phyloP scores from a whole-genome alignment of 164 flowering plant genomes.

The Magnolia officinalis region DNA sequence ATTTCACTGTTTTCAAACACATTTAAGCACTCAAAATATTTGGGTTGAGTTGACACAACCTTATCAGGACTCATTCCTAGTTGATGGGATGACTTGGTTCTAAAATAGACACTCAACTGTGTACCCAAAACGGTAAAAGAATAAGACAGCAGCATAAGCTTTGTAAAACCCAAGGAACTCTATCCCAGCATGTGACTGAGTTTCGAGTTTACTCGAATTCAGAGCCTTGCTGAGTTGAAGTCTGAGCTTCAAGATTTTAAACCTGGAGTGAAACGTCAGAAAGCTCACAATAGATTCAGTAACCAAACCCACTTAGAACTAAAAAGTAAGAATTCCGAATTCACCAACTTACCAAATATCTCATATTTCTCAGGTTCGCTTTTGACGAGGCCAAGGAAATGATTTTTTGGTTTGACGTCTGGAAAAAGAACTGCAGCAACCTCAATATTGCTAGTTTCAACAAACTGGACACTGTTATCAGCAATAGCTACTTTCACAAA shows the following conservation, averaged over 20 bases:
- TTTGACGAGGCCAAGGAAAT: slow-evolving; percentile 76
- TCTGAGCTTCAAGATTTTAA: background rate
- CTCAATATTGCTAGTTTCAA: slow-evolving; percentile 46
- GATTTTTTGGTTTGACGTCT: slow-evolving; percentile 26
- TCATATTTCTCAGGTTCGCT: slow-evolving; percentile 80
- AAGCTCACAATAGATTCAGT: background rate
- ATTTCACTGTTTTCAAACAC: too few species aligned
- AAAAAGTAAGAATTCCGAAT: background rate
- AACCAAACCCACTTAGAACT: background rate
- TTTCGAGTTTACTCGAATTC: background rate
- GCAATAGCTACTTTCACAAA: slow-evolving; percentile 68
- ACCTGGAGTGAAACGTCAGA: background rate
- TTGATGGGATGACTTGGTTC: background rate
- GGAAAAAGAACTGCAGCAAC: slow-evolving; percentile 72
- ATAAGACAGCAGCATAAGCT: background rate
- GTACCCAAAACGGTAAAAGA: background rate
- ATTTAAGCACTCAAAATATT: too few species aligned
- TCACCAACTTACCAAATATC: slow-evolving; percentile 54
- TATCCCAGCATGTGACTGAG: background rate
- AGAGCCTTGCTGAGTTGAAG: background rate
- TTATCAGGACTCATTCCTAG: background rate
- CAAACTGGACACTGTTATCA: slow-evolving; percentile 81
- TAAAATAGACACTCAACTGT: background rate
- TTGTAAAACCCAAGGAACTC: background rate
- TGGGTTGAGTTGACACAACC: background rate